A percentile compares a stretch with the other conserved stretches of the same genome.
Evolutionary conservation across 768 basidiomycete species (phyloP).

Genomic region (Imleria badia): DNA sequence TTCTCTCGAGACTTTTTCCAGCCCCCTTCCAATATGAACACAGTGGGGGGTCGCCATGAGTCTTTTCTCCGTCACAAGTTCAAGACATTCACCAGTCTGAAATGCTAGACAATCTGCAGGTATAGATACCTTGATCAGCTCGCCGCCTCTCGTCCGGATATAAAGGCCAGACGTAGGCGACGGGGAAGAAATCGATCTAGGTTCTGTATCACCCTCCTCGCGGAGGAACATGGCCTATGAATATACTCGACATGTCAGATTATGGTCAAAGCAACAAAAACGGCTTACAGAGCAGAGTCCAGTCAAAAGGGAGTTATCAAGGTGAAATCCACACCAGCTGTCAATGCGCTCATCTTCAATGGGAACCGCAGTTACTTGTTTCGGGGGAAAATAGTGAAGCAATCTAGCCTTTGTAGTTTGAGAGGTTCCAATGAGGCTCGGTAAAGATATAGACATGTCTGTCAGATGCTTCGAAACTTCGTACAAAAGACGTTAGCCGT

Average conservation of each 20-base stretch:
- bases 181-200: conserved; percentile 59
- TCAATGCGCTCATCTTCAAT: conserved; percentile 68
- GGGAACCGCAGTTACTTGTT: conserved; percentile 36
- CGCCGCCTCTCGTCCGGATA: conserved; percentile 81
- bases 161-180: conserved; percentile 83
- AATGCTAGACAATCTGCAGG: conserved; percentile 87
- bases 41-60: conserved; percentile 94
- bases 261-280: neutral
- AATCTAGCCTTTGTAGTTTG: conserved; percentile 90
- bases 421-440: conserved; percentile 68
- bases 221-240: conserved; percentile 80
- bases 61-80: conserved; percentile 78
- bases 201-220: conserved; percentile 40
- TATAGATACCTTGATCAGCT: conserved; percentile 81
- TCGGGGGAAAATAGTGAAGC: conserved; percentile 92
- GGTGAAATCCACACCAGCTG: conserved; percentile 93
- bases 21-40: conserved; percentile 68
- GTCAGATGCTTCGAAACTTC: conserved; percentile 65
- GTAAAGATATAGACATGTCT: conserved; percentile 65
- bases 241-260: conserved; percentile 4
- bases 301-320: conserved; percentile 89
- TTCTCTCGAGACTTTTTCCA: conserved; percentile 67
- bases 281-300: conserved; percentile 81
- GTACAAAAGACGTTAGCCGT: neutral
- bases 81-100: conserved; percentile 95